Evolutionary conservation across 352 stramenopile genomes (phyloP), one percentile per base, ranked within the genome.

Genomic region (Bremia lactucae): DNA sequence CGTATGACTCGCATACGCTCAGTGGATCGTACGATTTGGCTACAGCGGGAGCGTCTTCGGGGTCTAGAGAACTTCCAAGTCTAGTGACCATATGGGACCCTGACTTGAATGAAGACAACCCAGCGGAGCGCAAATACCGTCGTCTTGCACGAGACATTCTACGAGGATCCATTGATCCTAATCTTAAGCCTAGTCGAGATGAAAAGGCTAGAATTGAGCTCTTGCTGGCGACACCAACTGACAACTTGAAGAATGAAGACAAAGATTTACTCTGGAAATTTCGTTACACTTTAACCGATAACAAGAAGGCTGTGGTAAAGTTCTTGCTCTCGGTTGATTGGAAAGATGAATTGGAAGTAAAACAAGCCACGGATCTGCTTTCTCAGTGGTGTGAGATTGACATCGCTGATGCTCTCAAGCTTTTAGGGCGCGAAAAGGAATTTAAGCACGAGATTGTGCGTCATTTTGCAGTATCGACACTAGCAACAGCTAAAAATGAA

Each of bases 281-380:
- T 63, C 72, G 95, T 21, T 98, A 97, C 71, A 96, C 84, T 48
- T 52, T 98, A 11, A 95, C 91, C 0, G 88, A 97, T 52, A 93
- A 95, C 66, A 87, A 87, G 46, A 94, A 96, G 48, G 95, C 95
- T 0, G 72, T 99, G 9, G 94, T 97, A 16, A 99, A 98, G 55
- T 98, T 99, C 61, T 58, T 99, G 3, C 64, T 98, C 4, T 95
- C 87, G 7, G 95, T 99, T 5, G 94, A 99, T 70, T 99, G 95
- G 95, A 95, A 94, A 39, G 88, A 97, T 24, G 94, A 98, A 57
- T 83, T 82, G 14, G 96, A 99, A 62, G 94, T 98, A 16, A 94
- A 96, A 19, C 95, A 98, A 72, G 73, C 74, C 2, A 85, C 72
- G 0, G 77, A 92, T 49, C 31, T 94, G 39, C 44, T 91, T 31